Evolutionary conservation across 495 filamentous ascomycete genomes (phyloP).

Genomic region (Neurospora discreta): DNA sequence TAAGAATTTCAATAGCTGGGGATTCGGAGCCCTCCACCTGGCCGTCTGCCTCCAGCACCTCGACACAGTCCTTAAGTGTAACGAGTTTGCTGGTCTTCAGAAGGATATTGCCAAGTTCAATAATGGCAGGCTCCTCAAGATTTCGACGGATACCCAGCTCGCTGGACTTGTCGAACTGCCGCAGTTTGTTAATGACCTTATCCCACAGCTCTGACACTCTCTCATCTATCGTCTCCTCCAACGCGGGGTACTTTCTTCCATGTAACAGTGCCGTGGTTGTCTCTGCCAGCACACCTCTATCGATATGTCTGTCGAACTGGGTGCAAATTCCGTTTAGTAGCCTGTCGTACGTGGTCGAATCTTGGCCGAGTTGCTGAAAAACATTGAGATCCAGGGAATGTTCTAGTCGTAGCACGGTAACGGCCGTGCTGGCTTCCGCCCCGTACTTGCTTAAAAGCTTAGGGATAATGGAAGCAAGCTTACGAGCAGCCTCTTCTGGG

Average conservation of each 20-base stretch:
- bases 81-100: slow-evolving; percentile 73
- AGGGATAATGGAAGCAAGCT: slow-evolving; percentile 68
- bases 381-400: slow-evolving; percentile 77
- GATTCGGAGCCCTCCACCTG: slow-evolving; percentile 33
- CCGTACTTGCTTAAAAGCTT: slow-evolving; percentile 85
- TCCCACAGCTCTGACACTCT: slow-evolving; percentile 82
- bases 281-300: slow-evolving; percentile 74
- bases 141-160: slow-evolving; percentile 53
- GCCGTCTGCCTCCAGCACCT: slow-evolving; percentile 55
- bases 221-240: slow-evolving; percentile 69
- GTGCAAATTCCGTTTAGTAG: slow-evolving; percentile 86
- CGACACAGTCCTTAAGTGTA: slow-evolving; percentile 64
- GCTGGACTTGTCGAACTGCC: slow-evolving; percentile 52
- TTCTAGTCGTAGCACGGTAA: slow-evolving; percentile 76
- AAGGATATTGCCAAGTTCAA: slow-evolving; percentile 66
- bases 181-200: slow-evolving; percentile 58
- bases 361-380: slow-evolving; percentile 81
- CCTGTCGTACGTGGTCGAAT: slow-evolving; percentile 66
- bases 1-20: slow-evolving; percentile 54
- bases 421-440: slow-evolving; percentile 72
- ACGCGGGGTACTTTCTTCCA: slow-evolving; percentile 72
- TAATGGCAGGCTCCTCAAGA: slow-evolving; percentile 48
- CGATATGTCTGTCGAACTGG: slow-evolving; percentile 84
- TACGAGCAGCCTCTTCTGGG: slow-evolving; percentile 62
- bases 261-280: slow-evolving; percentile 74